These are phyloP conservation scores for Boletus coccyginus DNA, from an alignment of 768 basidiomycete genomes.

Conservation along the genomic window DNA sequence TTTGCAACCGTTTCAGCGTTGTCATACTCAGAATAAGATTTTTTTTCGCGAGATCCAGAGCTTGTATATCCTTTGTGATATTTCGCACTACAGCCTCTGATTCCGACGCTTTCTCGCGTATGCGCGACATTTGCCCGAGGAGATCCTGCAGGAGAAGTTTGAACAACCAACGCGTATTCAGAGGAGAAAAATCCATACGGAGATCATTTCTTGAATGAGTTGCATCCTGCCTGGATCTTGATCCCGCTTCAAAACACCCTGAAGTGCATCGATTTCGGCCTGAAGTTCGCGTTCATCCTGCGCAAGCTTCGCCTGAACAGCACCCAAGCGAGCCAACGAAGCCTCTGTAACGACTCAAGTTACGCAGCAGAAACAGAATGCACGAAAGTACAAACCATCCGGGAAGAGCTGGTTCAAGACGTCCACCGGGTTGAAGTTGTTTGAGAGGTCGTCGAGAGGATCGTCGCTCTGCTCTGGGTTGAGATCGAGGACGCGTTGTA, in stretches of 20 bases:
- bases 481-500: conserved; percentile 67
- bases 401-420: conserved; percentile 68
- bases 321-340: conserved; percentile 68
- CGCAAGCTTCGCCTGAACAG: conserved; percentile 64
- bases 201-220: conserved; percentile 93
- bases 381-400: conserved; percentile 53
- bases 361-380: neutral
- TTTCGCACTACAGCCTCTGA: conserved; percentile 94
- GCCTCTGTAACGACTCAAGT: conserved; percentile 49
- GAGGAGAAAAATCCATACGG: conserved; percentile 46
- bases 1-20: conserved; percentile 83
- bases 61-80: conserved; percentile 96
- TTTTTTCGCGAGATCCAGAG: conserved; percentile 89
- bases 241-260: conserved; percentile 63
- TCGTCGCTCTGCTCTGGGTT: conserved; percentile 44
- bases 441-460: conserved; percentile 56
- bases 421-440: conserved; percentile 53
- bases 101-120: conserved; percentile 95
- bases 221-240: conserved; percentile 91
- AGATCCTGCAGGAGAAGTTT: conserved; percentile 60
- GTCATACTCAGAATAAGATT: conserved; percentile 91
- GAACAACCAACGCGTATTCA: neutral
- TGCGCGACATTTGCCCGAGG: conserved; percentile 91
- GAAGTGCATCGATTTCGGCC: conserved; percentile 66
- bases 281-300: conserved; percentile 70